These are phyloP conservation scores for Apiotrichum montevideense DNA, from an alignment of 1,284 basidiomycete genomes.

Conservation along the genomic window DNA sequence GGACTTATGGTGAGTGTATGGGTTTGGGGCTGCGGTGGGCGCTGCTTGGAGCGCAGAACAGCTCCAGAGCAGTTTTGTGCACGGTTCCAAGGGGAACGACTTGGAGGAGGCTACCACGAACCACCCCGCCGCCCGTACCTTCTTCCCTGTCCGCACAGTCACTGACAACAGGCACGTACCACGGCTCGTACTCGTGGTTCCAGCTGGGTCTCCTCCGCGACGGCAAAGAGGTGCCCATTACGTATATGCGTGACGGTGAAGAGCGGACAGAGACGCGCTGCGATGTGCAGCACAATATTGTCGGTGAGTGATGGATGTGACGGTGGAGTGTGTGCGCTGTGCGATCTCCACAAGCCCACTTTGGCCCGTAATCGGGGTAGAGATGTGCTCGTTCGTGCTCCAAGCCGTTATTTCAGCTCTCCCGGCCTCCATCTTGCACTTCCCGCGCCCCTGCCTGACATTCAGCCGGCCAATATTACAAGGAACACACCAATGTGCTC, in stretches of 20 bases:
- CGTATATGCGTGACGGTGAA: too few species aligned
- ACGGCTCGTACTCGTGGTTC: constrained; percentile 37
- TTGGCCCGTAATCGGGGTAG: too few species aligned
- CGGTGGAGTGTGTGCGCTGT: neutral
- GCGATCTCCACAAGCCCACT: neutral
- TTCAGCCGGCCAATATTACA: constrained; percentile 38
- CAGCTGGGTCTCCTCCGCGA: constrained; percentile 33
- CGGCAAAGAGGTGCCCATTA: constrained; percentile 25
- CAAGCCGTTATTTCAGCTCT: neutral
- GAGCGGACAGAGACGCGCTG: constrained; percentile 13
- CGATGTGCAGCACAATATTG: constrained; percentile 35
- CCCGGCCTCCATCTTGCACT: neutral
- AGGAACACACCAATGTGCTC: constrained; percentile 26
- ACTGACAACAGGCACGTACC: constrained; percentile 30
- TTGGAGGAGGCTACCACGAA: too few species aligned
- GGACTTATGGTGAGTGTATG: constrained; percentile 27
- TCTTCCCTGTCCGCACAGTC: neutral
- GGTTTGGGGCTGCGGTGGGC: too few species aligned
- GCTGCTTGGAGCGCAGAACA: too few species aligned
- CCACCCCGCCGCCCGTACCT: neutral
- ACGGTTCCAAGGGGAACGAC: too few species aligned
- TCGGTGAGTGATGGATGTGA: constrained; percentile 21
- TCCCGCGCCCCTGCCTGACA: neutral
- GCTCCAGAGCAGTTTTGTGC: neutral
- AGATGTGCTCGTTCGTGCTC: too few species aligned